Base-by-base conservation (phyloP, 2,329 filamentous ascomycete species). In the Scedosporium apiospermum region DNA sequence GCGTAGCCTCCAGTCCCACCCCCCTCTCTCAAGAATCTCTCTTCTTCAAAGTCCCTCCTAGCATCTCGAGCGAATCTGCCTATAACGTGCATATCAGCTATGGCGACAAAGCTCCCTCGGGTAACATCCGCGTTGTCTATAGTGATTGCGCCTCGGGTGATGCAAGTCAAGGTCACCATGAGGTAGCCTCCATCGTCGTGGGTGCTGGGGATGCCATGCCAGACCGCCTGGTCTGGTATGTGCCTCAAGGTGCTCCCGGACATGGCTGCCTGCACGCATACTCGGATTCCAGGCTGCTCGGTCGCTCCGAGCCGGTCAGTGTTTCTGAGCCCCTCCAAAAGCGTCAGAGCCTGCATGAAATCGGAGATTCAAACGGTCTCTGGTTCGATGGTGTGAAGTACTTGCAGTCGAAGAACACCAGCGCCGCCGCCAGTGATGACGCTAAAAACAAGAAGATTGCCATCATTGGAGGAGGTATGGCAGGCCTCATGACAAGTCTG, bases 341-440 rank as follows among this genome's bases (percentile, higher is more conserved):
- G 65, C 61, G 67, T 63, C 26, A 51, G 58, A 51, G 23, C 23
- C 46, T 64, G 46, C 63, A 66, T 46, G 63, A 63, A 18, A 65
- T 66, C 26, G 65, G 65, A 27, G 65, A 67, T 51, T 63, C 66
- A 6, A 82, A 75, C 21, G 78, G 78, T 3, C 61, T 85, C 1
- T 88, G 85, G 86, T 88, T 88, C 64, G 83, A 88, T 68, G 85
- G 85, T 14, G 85, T 88, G 18, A 79, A 77, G 60, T 79, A 84
- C 63, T 77, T 88, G 51, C 71, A 82, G 65, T 74, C 78, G 27
- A 85, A 83, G 46, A 63, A 63, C 44, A 38, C 60, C 21, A 49
- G 55, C 6, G 34, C 62, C 6, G 76, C 82, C 0, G 82, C 84
- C 65, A 82, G 82, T 4, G 71, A 76, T 3, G 71, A 77, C 6